Conservation (phyloP, 768 basidiomycete species). For the Mycena albidolilacea region DNA sequence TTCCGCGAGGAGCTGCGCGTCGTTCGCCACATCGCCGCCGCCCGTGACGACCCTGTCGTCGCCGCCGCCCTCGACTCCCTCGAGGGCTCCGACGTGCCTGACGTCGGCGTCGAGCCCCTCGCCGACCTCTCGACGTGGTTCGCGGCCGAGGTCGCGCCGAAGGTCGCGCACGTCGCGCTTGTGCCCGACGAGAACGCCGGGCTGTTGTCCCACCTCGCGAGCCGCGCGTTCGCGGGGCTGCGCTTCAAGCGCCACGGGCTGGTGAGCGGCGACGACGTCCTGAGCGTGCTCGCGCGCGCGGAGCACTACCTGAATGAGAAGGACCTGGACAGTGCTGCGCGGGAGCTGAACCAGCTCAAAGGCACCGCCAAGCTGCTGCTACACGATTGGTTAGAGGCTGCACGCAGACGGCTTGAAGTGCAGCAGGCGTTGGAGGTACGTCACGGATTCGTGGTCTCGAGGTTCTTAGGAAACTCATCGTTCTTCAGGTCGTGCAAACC, state of each 20-base stretch:
- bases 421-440: conserved; percentile 91
- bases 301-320: conserved; percentile 93
- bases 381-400: conserved; percentile 93
- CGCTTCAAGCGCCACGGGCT: conserved; percentile 87
- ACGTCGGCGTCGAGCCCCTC: conserved; percentile 89
- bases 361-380: conserved; percentile 84
- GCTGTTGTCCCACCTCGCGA: conserved; percentile 88
- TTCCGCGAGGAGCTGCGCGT: conserved; percentile 94
- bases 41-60: conserved; percentile 79
- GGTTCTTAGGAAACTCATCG: conserved; percentile 27
- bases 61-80: conserved; percentile 77
- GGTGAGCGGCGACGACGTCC: conserved; percentile 85
- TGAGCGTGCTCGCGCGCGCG: conserved; percentile 89
- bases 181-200: conserved; percentile 94
- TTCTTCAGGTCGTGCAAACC: conserved; percentile 78
- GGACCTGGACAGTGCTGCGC: conserved; percentile 89
- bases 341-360: conserved; percentile 92
- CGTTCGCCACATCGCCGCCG: conserved; percentile 79
- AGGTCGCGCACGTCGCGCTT: conserved; percentile 89
- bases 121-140: conserved; percentile 95
- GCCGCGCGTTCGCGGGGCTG: conserved; percentile 80
- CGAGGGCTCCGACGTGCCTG: conserved; percentile 81
- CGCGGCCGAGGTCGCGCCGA: conserved; percentile 83
- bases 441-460: conserved; percentile 8
- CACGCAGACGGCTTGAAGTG: conserved; percentile 89